Conservation (phyloP, 2,329 filamentous ascomycete genomes). For the Colletotrichum chrysophilum region DNA sequence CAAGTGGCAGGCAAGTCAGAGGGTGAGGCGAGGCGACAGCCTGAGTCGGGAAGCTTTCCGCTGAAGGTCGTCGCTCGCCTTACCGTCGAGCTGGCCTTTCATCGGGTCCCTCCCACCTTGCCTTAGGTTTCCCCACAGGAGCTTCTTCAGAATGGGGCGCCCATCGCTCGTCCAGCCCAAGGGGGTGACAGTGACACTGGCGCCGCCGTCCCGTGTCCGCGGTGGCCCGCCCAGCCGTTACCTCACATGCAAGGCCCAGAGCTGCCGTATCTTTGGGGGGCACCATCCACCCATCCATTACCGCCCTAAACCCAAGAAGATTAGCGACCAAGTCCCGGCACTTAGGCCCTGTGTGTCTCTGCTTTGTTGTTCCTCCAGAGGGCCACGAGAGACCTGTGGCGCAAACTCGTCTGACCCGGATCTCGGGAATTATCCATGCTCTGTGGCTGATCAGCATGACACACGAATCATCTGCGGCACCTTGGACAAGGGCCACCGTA, state of each 20-base stretch:
- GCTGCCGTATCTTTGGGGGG: neutral
- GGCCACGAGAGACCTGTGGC: neutral
- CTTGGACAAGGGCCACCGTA: neutral
- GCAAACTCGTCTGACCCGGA: neutral
- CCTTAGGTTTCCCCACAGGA: conserved; percentile 7
- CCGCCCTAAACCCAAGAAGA: conserved; percentile 4
- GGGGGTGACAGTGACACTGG: conserved; percentile 5
- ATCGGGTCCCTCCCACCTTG: neutral
- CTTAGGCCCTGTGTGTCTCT: neutral
- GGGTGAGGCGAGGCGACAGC: neutral
- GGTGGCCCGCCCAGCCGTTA: conserved; percentile 6
- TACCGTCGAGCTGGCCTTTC: neutral
- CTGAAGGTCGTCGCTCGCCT: neutral
- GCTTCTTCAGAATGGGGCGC: conserved; percentile 5
- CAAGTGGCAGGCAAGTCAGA: neutral
- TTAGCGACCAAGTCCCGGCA: conserved; percentile 6
- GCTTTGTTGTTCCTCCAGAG: neutral
- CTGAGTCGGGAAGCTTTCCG: conserved; percentile 6
- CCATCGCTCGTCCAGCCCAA: neutral
- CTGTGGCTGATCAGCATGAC: conserved; percentile 3
- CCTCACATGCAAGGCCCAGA: conserved; percentile 6
- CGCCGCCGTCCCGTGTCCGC: conserved; percentile 8
- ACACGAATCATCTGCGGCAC: neutral
- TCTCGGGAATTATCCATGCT: conserved; percentile 10
- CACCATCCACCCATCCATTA: neutral